Conservation (phyloP, 192 early-diverging fungal genomes). For the Cetraspora pellucida region DNA sequence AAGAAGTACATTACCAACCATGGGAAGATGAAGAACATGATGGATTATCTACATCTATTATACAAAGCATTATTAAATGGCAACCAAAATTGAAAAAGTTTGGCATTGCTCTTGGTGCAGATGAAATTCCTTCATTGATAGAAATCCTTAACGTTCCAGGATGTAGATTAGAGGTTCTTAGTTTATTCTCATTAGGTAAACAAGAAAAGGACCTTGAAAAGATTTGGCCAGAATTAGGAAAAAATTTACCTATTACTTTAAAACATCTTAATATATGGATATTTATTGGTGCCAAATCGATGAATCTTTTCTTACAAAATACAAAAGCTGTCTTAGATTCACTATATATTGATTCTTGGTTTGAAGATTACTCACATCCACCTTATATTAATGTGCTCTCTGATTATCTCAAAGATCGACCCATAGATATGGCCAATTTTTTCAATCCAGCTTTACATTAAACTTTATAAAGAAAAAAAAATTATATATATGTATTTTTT, state of each 20-base stretch:
- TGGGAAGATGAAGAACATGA: conserved; percentile 5
- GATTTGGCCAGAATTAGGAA: conserved; percentile 10
- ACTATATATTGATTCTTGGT: conserved; percentile 26
- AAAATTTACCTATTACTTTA: conserved; percentile 1
- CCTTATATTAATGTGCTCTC: conserved; percentile 8
- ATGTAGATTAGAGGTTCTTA: conserved; percentile 9
- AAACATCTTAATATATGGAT: conserved; percentile 32
- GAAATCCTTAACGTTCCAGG: neutral
- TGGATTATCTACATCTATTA: neutral
- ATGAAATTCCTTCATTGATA: conserved; percentile 5
- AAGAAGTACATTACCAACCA: conserved; percentile 22
- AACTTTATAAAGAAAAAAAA: no score
- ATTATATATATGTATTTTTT: no score
- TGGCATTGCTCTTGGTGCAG: neutral
- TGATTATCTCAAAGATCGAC: neutral
- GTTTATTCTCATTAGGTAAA: conserved; percentile 9
- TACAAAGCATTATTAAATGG: neutral
- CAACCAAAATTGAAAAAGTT: conserved; percentile 12
- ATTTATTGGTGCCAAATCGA: conserved; percentile 19
- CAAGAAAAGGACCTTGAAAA: neutral
- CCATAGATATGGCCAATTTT: neutral
- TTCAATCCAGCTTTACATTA: neutral
- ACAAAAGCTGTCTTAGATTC: conserved; percentile 1
- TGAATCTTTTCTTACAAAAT: conserved; percentile 13
- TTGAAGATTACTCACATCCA: neutral